A percentile compares a stretch with the other conserved stretches of the same genome.
phyloP scores from a whole-genome alignment of 257 asterid genomes.

The Solanum lignicaule region DNA sequence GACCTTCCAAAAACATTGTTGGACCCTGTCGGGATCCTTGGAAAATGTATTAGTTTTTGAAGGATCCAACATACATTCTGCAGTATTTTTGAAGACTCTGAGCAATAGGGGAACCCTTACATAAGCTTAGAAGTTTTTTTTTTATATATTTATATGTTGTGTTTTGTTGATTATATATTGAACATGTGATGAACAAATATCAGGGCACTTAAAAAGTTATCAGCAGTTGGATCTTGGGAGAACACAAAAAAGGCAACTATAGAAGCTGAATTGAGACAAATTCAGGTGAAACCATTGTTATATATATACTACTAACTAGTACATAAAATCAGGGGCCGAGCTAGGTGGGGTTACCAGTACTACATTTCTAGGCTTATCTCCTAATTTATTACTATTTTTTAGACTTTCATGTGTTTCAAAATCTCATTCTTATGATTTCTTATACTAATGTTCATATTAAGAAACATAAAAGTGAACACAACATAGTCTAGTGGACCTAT shows the following conservation, averaged over 20 bases:
- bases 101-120: neutral
- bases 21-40: too few relatives aligned
- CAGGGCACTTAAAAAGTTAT: constrained; percentile 46
- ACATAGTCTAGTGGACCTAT: neutral
- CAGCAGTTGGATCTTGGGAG: constrained; percentile 49
- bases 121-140: neutral
- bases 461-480: neutral
- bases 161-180: neutral
- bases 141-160: neutral
- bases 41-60: neutral
- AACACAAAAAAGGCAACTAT: constrained; percentile 28
- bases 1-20: too few relatives aligned
- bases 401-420: neutral
- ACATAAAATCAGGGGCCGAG: neutral
- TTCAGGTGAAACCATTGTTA: constrained; percentile 28
- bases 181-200: neutral
- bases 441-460: neutral
- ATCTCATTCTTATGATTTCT: neutral
- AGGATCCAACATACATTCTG: too few relatives aligned
- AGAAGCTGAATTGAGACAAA: constrained; percentile 38
- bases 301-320: neutral
- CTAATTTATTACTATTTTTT: neutral
- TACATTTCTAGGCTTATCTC: neutral
- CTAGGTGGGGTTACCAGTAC: too few relatives aligned
- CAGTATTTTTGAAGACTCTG: neutral